phyloP scores from a whole-genome alignment of 2,329 filamentous ascomycete genomes.

The Colletotrichum sp. region DNA sequence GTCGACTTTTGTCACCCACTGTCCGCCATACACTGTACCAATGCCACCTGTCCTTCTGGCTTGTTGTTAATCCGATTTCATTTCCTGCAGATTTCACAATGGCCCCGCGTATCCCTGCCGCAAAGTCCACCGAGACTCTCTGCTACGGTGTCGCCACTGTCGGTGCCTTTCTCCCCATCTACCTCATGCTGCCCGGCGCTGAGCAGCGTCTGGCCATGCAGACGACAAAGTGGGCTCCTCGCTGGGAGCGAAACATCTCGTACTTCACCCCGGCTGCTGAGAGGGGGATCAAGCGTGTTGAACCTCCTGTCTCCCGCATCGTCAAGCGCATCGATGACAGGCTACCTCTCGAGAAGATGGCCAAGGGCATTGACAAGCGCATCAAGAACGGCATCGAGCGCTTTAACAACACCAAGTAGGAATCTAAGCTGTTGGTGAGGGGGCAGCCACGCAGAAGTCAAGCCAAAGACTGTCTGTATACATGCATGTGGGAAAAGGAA shows the following conservation, averaged over 20 bases:
- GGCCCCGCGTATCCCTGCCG: slow-evolving; percentile 53
- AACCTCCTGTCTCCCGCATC: slow-evolving; percentile 51
- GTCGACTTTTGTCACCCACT: background rate
- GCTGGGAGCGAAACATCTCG: slow-evolving; percentile 63
- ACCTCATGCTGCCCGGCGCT: slow-evolving; percentile 61
- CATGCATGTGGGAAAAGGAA: background rate
- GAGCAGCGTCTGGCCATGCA: slow-evolving; percentile 59
- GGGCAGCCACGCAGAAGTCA: background rate
- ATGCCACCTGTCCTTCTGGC: background rate
- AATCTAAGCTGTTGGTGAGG: background rate
- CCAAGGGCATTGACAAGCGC: slow-evolving; percentile 50
- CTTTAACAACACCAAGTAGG: slow-evolving; percentile 14
- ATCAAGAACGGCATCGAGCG: slow-evolving; percentile 53
- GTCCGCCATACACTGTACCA: background rate
- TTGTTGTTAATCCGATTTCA: background rate
- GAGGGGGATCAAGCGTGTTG: slow-evolving; percentile 54
- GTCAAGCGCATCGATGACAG: slow-evolving; percentile 51
- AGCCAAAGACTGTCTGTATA: background rate
- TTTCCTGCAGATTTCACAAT: slow-evolving; percentile 27
- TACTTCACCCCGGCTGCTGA: slow-evolving; percentile 56
- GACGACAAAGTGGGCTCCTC: slow-evolving; percentile 63
- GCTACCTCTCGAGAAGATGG: slow-evolving; percentile 56
- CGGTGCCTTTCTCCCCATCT: slow-evolving; percentile 59
- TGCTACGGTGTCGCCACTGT: slow-evolving; percentile 60
- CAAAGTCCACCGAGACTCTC: slow-evolving; percentile 53